Base-by-base conservation (phyloP, 208 protist species). In the Histomonas meleagridis region DNA sequence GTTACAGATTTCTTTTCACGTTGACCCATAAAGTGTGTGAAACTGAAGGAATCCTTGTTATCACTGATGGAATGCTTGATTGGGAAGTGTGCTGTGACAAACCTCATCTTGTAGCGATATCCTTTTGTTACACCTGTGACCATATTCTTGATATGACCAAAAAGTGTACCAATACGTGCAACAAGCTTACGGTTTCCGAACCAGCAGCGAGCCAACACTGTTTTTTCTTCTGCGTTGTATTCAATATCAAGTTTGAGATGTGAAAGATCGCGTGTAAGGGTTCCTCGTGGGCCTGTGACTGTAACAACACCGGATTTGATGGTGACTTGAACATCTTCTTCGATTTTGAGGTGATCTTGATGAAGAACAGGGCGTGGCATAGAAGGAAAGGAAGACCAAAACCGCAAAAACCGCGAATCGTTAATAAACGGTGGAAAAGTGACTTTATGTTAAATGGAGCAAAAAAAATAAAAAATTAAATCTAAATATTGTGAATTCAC, bases 91-190 rank as follows among this genome's bases (percentile, higher is more conserved):
- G 62, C 14, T 9, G 14, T 35, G 26, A 69, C 62, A 32, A 69
- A 69, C 5, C 28, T 10, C 10, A 69, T 26, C 62, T 76, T 76
- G 18, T 76, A 76, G 7, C 65, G 1, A 10, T n/a, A 76, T 10
- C 65, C 65, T 23, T 46, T 2, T 46, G 65, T 76, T 18, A 76
- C 65, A 46, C 65, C 65, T 10, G 65, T 76, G 35, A 76, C n/a
- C 65, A 76, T 76, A n/a, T 76, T 76, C 35, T 76, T 76, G 65
- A 76, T n/a, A 43, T 35, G 16, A 16, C 65, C 65, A 35, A 76
- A 76, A n/a, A 76, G 65, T 76, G 65, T 76, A 46, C 65, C 65
- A 18, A 76, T 76, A 43, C 65, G 65, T 10, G 65, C 65, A 46
- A 76, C 5, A n/a, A 76, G 65, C 65, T 76, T 76, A 76, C 65